A percentile compares a stretch with the other conserved stretches of the same genome.
phyloP scores from a whole-genome alignment of 176 grass and related monocot species.

The Aegilops sharonensis region DNA sequence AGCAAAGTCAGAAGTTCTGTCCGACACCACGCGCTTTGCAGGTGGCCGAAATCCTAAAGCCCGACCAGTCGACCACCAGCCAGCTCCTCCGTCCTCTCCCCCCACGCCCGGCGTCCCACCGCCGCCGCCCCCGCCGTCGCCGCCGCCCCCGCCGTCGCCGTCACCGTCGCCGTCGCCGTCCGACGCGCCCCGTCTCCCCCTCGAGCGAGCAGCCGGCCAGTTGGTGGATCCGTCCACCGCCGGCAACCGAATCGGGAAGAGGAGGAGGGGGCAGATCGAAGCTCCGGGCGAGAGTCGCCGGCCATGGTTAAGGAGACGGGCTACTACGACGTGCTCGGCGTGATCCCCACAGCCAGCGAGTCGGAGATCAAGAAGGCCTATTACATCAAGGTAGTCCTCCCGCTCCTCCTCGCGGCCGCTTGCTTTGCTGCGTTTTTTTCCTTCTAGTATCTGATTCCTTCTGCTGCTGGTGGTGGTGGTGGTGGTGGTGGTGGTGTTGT shows the following conservation, averaged over 20 bases:
- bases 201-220: background rate
- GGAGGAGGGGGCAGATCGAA: slow-evolving; percentile 16
- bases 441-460: slow-evolving; percentile 12
- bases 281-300: background rate
- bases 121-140: too few relatives aligned
- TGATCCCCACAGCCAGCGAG: slow-evolving; percentile 68
- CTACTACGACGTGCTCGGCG: slow-evolving; percentile 92
- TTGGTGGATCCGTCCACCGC: background rate
- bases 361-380: slow-evolving; percentile 98
- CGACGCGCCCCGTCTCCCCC: background rate
- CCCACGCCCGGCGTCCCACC: slow-evolving; percentile 12
- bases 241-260: background rate
- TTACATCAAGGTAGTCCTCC: slow-evolving; percentile 68
- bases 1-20: background rate
- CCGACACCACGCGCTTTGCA: slow-evolving; percentile 38
- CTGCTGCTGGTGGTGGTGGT: background rate
- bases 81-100: background rate
- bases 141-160: background rate
- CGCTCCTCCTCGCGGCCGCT: background rate
- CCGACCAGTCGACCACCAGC: background rate
- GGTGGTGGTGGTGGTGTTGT: background rate
- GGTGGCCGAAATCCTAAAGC: slow-evolving; percentile 37
- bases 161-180: background rate
- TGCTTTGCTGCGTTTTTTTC: background rate
- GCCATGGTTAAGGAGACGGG: slow-evolving; percentile 89